A percentile compares a stretch with the other conserved stretches of the same genome.
Evolutionary conservation across 345 rosid species (phyloP).

Genomic region (Nephelium lappaceum): DNA sequence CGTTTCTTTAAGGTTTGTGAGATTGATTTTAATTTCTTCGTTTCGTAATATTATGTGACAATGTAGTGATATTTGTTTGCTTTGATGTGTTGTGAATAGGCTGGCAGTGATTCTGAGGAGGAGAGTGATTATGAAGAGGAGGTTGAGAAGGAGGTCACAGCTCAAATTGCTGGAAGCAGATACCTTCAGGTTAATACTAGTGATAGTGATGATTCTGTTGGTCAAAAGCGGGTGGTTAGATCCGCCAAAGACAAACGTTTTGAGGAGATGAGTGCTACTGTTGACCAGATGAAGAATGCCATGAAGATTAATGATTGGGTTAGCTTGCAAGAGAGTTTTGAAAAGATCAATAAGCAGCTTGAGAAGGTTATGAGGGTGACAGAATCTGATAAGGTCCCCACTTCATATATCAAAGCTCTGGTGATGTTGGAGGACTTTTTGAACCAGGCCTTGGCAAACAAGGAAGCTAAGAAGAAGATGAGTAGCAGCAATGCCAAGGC

Average conservation of each 20-base stretch:
- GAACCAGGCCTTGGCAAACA: constrained; percentile 77
- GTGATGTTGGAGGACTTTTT: constrained; percentile 92
- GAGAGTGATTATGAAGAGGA: constrained; percentile 62
- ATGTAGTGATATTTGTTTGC: not conserved
- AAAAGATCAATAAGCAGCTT: constrained; percentile 90
- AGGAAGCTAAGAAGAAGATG: constrained; percentile 98
- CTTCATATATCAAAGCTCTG: constrained; percentile 72
- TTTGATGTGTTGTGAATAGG: constrained; percentile 34
- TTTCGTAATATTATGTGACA: no score
- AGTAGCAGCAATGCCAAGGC: constrained; percentile 96
- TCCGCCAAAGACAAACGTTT: constrained; percentile 89
- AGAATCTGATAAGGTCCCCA: constrained; percentile 73
- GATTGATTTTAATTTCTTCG: not conserved
- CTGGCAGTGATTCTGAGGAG: constrained; percentile 73
- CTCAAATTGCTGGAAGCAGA: constrained; percentile 38
- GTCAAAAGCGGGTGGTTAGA: constrained; percentile 71
- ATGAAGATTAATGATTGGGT: constrained; percentile 99
- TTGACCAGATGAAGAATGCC: constrained; percentile 89
- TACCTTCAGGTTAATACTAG: constrained; percentile 59
- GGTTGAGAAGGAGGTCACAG: constrained; percentile 38
- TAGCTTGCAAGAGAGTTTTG: constrained; percentile 80
- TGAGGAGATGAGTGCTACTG: constrained; percentile 76
- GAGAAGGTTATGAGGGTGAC: constrained; percentile 89
- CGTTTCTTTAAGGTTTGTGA: constrained; percentile 68
- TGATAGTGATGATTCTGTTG: constrained; percentile 74